Evolutionary conservation across 345 rosid genomes (phyloP).

Genomic region (Boechera retrofracta): DNA sequence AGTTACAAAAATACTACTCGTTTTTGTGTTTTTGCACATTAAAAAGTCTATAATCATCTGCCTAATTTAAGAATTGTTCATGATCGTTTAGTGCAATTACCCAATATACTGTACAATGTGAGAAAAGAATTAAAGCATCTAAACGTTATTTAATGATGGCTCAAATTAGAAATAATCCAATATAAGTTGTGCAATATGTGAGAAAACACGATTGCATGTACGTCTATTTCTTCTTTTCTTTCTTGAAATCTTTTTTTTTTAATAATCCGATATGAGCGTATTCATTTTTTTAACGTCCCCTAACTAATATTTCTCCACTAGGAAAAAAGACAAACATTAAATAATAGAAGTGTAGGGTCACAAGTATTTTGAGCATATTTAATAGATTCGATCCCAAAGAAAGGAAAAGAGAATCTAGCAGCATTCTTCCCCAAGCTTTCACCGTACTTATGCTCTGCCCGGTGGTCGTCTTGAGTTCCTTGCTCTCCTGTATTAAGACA

Average conservation of each 20-base stretch:
- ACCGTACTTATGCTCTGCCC: constrained; percentile 37
- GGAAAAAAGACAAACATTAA: not conserved
- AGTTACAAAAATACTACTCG: not conserved
- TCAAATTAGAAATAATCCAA: not conserved
- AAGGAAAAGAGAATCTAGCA: constrained; percentile 47
- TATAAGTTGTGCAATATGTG: not conserved
- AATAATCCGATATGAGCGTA: not conserved
- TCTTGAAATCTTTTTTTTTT: not conserved
- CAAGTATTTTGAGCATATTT: constrained; percentile 41
- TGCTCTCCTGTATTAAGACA: constrained; percentile 42
- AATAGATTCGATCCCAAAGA: constrained; percentile 43
- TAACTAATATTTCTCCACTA: constrained; percentile 2
- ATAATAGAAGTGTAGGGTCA: constrained; percentile 32
- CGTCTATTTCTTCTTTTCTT: not conserved
- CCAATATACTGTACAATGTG: constrained; percentile 12
- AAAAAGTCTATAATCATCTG: not conserved
- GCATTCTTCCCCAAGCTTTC: constrained; percentile 29
- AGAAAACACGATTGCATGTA: constrained; percentile 20
- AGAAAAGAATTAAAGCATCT: not conserved
- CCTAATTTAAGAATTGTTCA: not conserved
- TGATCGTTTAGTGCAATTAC: not conserved
- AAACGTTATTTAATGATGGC: not conserved
- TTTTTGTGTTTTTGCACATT: not conserved
- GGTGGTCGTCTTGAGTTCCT: constrained; percentile 46
- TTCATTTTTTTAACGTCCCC: not conserved